Evolutionary conservation across 2,329 filamentous ascomycete species (phyloP).

Genomic region (Pestalotiopsis sp.): DNA sequence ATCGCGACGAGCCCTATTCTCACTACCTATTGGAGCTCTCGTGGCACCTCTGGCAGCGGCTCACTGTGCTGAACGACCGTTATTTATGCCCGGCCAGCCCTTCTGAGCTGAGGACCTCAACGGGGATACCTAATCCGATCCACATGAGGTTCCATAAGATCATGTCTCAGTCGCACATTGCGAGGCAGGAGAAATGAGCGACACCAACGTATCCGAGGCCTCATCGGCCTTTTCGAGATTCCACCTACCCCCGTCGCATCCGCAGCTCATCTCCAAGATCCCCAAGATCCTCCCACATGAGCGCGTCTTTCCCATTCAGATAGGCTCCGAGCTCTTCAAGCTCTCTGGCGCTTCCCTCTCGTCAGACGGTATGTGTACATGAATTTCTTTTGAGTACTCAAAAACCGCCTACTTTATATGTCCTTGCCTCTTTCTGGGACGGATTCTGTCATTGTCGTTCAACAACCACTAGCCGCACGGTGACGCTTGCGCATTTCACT

Average conservation of each 20-base stretch:
- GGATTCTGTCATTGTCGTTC: not conserved
- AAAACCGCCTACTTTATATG: not conserved
- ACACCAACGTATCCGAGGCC: constrained; percentile 31
- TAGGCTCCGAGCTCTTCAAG: constrained; percentile 72
- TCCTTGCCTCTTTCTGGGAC: not conserved
- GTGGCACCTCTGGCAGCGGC: not conserved
- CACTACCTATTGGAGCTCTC: too few species aligned
- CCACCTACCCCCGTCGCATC: constrained; percentile 30
- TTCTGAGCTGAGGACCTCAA: not conserved
- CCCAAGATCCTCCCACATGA: constrained; percentile 67
- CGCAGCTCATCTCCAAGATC: constrained; percentile 47
- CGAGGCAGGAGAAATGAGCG: constrained; percentile 27
- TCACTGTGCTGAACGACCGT: not conserved
- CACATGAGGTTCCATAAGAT: not conserved
- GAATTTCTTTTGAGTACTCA: not conserved
- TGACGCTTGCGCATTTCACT: constrained; percentile 5
- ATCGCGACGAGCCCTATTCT: not conserved
- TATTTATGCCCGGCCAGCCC: not conserved
- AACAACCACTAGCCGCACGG: not conserved
- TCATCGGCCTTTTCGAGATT: constrained; percentile 24
- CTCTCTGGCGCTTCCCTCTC: constrained; percentile 74
- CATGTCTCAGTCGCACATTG: constrained; percentile 6
- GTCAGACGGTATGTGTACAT: constrained; percentile 63
- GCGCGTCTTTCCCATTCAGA: constrained; percentile 75
- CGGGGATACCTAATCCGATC: not conserved